Base-by-base conservation (phyloP, 192 early-diverging fungal species). In the Coemansia pectinata region DNA sequence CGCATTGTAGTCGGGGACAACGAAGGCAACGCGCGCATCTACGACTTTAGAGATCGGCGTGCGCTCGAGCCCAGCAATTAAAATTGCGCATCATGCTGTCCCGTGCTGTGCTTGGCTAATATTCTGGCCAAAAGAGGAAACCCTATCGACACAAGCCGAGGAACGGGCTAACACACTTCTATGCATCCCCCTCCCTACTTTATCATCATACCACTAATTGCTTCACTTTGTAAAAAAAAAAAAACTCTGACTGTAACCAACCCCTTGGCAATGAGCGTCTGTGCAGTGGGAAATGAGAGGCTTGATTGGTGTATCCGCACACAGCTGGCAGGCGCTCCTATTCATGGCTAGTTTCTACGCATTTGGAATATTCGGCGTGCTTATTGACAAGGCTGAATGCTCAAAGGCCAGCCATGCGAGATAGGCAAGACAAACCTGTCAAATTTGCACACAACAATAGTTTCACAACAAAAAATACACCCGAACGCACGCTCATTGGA, bases 1-100 rank as follows among this genome's bases (percentile, higher is more conserved):
- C 89, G 90, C 50, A 88, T 99, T 63, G 80, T 96, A 17, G 89
- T 90, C 31, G 95, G 92, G 12, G 91, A 92, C 38, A 91, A 96
- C 44, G 95, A 95, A 75, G 93, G 93, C 5, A 86, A 85, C 36
- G 84, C 95, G 31, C 85, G 87, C 39, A 85, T 96, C 10, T 95
- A 92, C 87, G 93, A 97, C 67, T 98, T 95, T 83, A 76, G 88
- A 38, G 62, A 81, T 63, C 39, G 29, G 40, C 47, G 60, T 33
- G 34, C 29, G 36, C 53, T 45, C 14, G 62, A 53, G 12, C 8
- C 65, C 45, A 48, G 48, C 45, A 19, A 23, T 14, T 39, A 39
- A 66, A 55, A 11, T 6, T 31, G 27, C 21, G 4, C 25, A 2
- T 21, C 50, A 25, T 65, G 48, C 17, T 34, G 55, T 25, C 4